Conservation (phyloP, 352 stramenopile species). For the Globisporangium cylindrosporum region DNA sequence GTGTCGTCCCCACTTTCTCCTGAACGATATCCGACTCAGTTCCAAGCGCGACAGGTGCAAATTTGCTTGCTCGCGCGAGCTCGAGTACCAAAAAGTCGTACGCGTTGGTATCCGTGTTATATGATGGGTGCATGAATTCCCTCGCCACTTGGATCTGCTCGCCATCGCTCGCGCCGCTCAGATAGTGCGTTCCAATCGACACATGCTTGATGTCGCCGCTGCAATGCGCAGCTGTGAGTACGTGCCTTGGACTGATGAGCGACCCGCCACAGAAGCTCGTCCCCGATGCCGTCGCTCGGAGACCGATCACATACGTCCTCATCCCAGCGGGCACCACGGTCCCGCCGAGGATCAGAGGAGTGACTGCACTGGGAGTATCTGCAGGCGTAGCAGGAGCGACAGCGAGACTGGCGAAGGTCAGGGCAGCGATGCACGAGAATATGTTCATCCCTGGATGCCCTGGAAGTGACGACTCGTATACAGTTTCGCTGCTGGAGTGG, state of each 20-base stretch:
- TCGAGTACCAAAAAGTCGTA: constrained; percentile 54
- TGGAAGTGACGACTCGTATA: background rate
- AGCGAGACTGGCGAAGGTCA: background rate
- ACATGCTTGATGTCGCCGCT: constrained; percentile 25
- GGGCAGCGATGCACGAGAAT: background rate
- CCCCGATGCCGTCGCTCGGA: constrained; percentile 17
- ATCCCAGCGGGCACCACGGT: constrained; percentile 33
- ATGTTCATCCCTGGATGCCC: background rate
- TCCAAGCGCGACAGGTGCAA: constrained; percentile 29
- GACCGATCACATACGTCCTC: constrained; percentile 30
- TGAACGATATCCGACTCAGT: constrained; percentile 19
- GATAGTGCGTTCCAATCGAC: constrained; percentile 53
- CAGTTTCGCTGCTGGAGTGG: background rate
- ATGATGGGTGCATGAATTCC: constrained; percentile 50
- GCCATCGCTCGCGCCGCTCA: constrained; percentile 38
- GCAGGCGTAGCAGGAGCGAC: too few relatives aligned
- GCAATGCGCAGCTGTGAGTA: constrained; percentile 26
- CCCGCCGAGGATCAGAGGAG: constrained; percentile 48
- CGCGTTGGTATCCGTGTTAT: background rate
- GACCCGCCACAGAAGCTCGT: constrained; percentile 27
- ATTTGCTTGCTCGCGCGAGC: constrained; percentile 33
- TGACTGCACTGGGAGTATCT: constrained; percentile 10
- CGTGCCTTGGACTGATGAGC: constrained; percentile 48
- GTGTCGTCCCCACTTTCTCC: constrained; percentile 1
- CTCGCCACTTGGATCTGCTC: constrained; percentile 47